Evolutionary conservation across 2,329 filamentous ascomycete genomes (phyloP).

Genomic region (Colletotrichum liaoningense): DNA sequence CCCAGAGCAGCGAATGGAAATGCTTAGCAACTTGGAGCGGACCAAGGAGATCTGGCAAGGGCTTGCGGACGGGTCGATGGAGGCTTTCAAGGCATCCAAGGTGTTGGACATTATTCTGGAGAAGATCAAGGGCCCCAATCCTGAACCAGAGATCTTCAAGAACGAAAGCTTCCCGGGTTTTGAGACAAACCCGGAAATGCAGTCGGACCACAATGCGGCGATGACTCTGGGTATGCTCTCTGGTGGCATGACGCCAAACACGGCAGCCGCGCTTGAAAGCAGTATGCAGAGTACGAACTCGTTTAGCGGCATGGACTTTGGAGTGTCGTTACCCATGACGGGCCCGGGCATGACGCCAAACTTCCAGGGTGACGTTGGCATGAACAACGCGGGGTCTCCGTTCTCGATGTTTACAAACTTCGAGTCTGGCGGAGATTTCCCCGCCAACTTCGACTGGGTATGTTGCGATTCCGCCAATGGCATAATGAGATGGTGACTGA

Average conservation of each 20-base stretch:
- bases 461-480: slow-evolving; percentile 39
- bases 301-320: slow-evolving; percentile 59
- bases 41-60: slow-evolving; percentile 85
- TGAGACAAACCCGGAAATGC: slow-evolving; percentile 36
- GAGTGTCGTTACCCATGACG: slow-evolving; percentile 45
- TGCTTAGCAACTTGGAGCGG: slow-evolving; percentile 79
- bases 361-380: slow-evolving; percentile 48
- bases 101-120: slow-evolving; percentile 87
- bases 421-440: slow-evolving; percentile 50
- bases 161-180: slow-evolving; percentile 43
- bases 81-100: slow-evolving; percentile 87
- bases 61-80: slow-evolving; percentile 81
- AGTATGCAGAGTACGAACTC: slow-evolving; percentile 52
- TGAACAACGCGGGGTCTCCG: slow-evolving; percentile 55
- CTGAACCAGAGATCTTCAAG: slow-evolving; percentile 25
- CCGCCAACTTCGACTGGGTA: slow-evolving; percentile 70
- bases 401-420: slow-evolving; percentile 65
- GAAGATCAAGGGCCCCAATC: slow-evolving; percentile 72
- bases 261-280: slow-evolving; percentile 40
- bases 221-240: slow-evolving; percentile 57
- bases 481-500: background rate
- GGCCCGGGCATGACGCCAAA: slow-evolving; percentile 49
- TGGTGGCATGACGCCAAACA: slow-evolving; percentile 47
- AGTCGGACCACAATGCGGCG: slow-evolving; percentile 54
- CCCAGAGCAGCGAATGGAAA: slow-evolving; percentile 73